Evolutionary conservation across 2,329 filamentous ascomycete species (phyloP), one percentile per base, ranked within the genome.

Genomic region (Epichloe typhina): DNA sequence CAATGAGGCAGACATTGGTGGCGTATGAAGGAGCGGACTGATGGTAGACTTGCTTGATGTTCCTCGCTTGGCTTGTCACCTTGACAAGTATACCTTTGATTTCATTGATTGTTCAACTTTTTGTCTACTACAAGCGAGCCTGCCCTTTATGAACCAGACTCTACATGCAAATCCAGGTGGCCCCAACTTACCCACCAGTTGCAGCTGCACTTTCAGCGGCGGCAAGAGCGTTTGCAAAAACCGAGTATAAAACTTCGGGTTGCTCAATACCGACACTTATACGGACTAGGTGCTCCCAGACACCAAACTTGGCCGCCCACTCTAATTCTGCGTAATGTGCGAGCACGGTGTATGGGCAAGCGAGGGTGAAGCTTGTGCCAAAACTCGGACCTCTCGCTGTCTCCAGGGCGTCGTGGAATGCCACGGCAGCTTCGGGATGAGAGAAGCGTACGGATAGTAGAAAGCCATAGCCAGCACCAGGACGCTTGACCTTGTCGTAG

Each of bases 321-420:
- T 66, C 61, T 23, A 59, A 52, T 40, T 65, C 60, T 37, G 11
- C 35, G 35, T 37, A 37, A 15, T 60, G 63, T 4, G 60, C 60
- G 50, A 64, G 69, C 1, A 65, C 57, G 9, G 64, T 53, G 54
- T 72, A 53, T 4, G 52, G 44, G 21, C 42, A 36, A 7, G 64
- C 65, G 2, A 77, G 59, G 5, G 71, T 75, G 47, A 65, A 55
- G 54, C 70, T 70, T 2, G 72, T 72, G 2, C 73, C 74, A 0
- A 77, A 61, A 55, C 73, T 70, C 1, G 72, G 72, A 0, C 73
- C 71, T 12, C 69, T 64, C 59, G 71, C 67, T 31, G 75, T 61
- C 33, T 66, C 58, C 4, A 75, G 50, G 39, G 61, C 61, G 50
- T 76, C 66, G 55, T 71, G 75, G 50, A 76, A 77, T 0, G 64